A percentile compares a stretch with the other conserved stretches of the same genome.
Conservation (phyloP, 78 protist genomes). For the Protostelium mycophagum region DNA sequence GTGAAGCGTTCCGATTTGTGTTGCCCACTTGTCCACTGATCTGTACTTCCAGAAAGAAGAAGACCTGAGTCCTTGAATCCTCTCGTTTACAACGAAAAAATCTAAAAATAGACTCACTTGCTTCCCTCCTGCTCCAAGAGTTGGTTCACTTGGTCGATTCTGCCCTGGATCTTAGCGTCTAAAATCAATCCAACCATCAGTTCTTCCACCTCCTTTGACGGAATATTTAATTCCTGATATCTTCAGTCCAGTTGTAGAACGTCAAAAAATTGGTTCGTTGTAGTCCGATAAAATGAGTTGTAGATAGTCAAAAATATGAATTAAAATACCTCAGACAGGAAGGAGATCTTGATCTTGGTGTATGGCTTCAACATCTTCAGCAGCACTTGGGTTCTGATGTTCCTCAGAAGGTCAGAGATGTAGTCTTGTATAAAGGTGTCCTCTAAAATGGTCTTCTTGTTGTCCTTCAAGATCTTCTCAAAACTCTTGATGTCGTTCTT, state of each 20-base stretch:
- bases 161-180: slow-evolving; percentile 75
- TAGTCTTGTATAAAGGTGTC: slow-evolving; percentile 86
- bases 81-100: too few relatives aligned
- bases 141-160: slow-evolving; percentile 82
- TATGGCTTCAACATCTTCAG: slow-evolving; percentile 84
- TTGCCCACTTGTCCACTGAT: slow-evolving; percentile 59
- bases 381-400: slow-evolving; percentile 84
- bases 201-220: slow-evolving; percentile 82
- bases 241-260: background rate
- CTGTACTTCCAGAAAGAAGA: slow-evolving; percentile 40
- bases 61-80: too few relatives aligned
- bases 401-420: slow-evolving; percentile 76
- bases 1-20: slow-evolving; percentile 42
- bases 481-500: slow-evolving; percentile 79
- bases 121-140: slow-evolving; percentile 51
- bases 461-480: slow-evolving; percentile 75
- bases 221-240: slow-evolving; percentile 62
- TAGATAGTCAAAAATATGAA: background rate
- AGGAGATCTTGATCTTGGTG: slow-evolving; percentile 81
- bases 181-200: slow-evolving; percentile 84
- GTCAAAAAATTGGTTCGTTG: too few relatives aligned
- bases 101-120: too few relatives aligned
- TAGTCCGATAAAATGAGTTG: background rate
- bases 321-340: slow-evolving; percentile 55
- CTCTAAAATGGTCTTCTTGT: slow-evolving; percentile 71